Percentiles rank a stretch among this genome's conserved stretches.
Conservation (phyloP, 148 eudicot genomes). For the Fallopia convolvulus region DNA sequence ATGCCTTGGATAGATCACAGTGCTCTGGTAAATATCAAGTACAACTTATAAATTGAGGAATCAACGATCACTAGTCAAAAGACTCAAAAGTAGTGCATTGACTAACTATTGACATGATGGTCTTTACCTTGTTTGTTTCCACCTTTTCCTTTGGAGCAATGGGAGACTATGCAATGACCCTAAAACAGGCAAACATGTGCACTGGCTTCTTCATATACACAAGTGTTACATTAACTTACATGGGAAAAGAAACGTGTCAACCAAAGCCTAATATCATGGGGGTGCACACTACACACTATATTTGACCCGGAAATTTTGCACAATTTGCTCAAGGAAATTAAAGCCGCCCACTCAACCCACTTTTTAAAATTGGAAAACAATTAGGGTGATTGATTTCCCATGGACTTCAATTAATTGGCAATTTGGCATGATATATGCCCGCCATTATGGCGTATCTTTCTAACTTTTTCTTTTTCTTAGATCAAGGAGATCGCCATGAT, state of each 20-base stretch:
- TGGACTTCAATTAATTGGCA: conserved; percentile 6
- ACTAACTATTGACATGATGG: too few species aligned
- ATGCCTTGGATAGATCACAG: too few species aligned
- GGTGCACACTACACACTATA: background rate
- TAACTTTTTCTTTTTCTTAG: background rate
- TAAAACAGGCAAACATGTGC: background rate
- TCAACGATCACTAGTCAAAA: too few species aligned
- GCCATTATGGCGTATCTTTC: background rate
- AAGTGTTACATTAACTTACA: background rate
- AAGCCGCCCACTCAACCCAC: background rate
- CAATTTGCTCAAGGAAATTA: background rate
- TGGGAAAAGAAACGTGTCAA: background rate
- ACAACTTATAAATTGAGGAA: too few species aligned
- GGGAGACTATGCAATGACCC: background rate
- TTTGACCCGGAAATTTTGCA: background rate
- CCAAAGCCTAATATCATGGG: conserved; percentile 1
- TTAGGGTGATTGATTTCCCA: conserved; percentile 1
- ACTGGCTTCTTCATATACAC: background rate
- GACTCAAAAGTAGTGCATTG: too few species aligned
- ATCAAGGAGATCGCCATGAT: background rate
- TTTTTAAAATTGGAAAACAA: background rate
- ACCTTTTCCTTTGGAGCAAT: too few species aligned
- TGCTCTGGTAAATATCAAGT: too few species aligned
- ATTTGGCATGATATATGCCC: background rate
- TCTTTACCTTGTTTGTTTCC: too few species aligned